phyloP scores from a whole-genome alignment of 2,329 filamentous ascomycete species.

The Fusarium globosum region DNA sequence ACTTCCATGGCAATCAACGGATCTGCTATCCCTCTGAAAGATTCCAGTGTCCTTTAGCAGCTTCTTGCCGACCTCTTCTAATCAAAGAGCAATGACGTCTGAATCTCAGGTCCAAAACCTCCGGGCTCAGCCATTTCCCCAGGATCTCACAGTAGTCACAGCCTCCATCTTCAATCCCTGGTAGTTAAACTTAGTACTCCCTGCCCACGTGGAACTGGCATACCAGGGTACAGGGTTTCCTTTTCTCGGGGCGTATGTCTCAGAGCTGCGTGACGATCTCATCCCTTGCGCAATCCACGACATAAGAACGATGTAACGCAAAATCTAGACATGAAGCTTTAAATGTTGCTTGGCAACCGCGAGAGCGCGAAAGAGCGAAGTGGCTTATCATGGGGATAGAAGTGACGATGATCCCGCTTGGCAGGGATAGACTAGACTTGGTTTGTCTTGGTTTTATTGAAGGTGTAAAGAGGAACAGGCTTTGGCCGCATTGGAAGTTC shows the following conservation, averaged over 20 bases:
- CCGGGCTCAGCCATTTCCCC: background rate
- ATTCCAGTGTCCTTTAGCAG: background rate
- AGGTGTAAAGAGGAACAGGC: background rate
- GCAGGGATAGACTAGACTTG: background rate
- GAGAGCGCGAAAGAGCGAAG: slow-evolving; percentile 10
- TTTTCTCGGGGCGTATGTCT: slow-evolving; percentile 26
- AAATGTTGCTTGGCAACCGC: background rate
- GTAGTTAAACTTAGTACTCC: background rate
- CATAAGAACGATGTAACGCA: slow-evolving; percentile 21
- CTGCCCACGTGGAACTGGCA: slow-evolving; percentile 31
- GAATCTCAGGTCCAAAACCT: background rate
- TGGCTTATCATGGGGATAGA: background rate
- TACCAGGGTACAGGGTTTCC: slow-evolving; percentile 14
- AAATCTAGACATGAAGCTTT: background rate
- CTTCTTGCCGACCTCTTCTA: background rate
- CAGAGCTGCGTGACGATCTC: slow-evolving; percentile 11
- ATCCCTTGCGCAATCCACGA: slow-evolving; percentile 34
- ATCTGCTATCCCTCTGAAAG: background rate
- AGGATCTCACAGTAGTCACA: background rate
- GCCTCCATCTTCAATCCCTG: background rate
- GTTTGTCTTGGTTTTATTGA: slow-evolving; percentile 3
- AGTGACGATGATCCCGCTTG: background rate
- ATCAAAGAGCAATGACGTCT: background rate
- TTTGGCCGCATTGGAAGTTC: background rate
- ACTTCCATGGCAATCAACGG: background rate